These are phyloP conservation scores for Oryza australiensis DNA, from an alignment of 176 grass and related monocot species.

Conservation along the genomic window DNA sequence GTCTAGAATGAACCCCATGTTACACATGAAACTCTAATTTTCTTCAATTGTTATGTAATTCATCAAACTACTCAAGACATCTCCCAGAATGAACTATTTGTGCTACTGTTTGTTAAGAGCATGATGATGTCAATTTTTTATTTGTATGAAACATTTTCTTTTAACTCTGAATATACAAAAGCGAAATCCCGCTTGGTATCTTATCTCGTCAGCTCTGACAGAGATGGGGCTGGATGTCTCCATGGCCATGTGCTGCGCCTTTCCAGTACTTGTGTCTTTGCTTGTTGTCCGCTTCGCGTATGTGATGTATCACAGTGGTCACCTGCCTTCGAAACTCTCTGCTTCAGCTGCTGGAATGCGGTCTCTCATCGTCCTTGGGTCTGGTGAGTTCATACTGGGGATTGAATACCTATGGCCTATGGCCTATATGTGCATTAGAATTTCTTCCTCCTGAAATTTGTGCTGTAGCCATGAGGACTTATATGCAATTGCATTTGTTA, in stretches of 20 bases:
- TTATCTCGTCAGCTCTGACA: background rate
- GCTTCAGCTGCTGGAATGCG: slow-evolving; percentile 16
- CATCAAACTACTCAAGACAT: background rate
- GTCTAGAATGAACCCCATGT: too few relatives aligned
- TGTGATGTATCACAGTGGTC: slow-evolving; percentile 49
- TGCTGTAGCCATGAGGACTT: background rate
- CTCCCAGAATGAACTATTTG: background rate
- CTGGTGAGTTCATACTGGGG: slow-evolving; percentile 41
- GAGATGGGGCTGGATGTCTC: slow-evolving; percentile 27
- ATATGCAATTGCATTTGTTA: background rate
- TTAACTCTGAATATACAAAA: background rate
- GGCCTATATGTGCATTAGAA: background rate
- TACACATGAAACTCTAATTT: too few relatives aligned
- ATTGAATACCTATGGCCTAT: background rate
- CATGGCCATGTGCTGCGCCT: background rate
- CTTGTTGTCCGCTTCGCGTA: slow-evolving; percentile 46
- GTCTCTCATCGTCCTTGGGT: slow-evolving; percentile 61
- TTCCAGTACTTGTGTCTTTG: slow-evolving; percentile 47
- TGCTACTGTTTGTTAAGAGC: background rate
- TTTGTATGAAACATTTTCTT: background rate
- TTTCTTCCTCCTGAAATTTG: background rate
- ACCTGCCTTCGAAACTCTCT: slow-evolving; percentile 19
- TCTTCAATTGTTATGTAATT: background rate
- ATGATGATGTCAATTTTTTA: background rate
- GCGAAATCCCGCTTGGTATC: background rate